A percentile compares a stretch with the other conserved stretches of the same genome.
Evolutionary conservation across 106 monocot genomes (phyloP).

Genomic region (Xerophyta viscosa): DNA sequence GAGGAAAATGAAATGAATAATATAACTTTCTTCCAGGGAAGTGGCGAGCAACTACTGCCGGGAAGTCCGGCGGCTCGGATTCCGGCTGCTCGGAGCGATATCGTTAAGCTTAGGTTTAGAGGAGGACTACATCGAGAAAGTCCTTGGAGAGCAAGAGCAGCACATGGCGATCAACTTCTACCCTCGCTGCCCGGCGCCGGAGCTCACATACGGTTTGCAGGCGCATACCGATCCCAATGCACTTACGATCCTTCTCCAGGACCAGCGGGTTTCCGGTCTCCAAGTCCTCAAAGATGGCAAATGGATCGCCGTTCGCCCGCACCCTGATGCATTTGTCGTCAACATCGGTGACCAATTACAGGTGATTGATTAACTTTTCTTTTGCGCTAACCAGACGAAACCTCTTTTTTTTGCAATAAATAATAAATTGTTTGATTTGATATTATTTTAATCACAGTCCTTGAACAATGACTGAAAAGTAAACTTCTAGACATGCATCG

Average conservation of each 20-base stretch:
- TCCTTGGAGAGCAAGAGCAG: constrained; percentile 79
- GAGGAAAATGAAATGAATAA: too few species aligned
- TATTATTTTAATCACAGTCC: too few species aligned
- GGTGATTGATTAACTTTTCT: constrained; percentile 34
- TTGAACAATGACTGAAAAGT: too few species aligned
- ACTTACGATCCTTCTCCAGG: constrained; percentile 81
- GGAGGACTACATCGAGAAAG: constrained; percentile 44
- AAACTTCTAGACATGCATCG: too few species aligned
- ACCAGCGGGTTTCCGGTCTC: constrained; percentile 54
- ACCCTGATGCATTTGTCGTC: constrained; percentile 68
- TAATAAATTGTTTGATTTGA: too few species aligned
- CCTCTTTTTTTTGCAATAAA: too few species aligned
- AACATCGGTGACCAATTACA: constrained; percentile 91
- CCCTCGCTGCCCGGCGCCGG: constrained; percentile 76
- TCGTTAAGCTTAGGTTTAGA: constrained; percentile 79
- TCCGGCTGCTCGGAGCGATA: constrained; percentile 53
- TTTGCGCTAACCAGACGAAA: too few species aligned
- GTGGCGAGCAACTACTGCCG: constrained; percentile 65
- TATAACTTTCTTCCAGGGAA: too few species aligned
- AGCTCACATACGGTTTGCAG: constrained; percentile 74
- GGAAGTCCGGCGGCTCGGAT: constrained; percentile 61
- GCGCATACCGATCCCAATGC: constrained; percentile 89
- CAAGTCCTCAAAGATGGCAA: constrained; percentile 49
- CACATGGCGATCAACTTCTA: constrained; percentile 98
- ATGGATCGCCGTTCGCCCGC: constrained; percentile 65